A percentile compares a stretch with the other conserved stretches of the same genome.
Conservation (phyloP, 192 early-diverging fungal genomes). For the Backusella liffmaniae region DNA sequence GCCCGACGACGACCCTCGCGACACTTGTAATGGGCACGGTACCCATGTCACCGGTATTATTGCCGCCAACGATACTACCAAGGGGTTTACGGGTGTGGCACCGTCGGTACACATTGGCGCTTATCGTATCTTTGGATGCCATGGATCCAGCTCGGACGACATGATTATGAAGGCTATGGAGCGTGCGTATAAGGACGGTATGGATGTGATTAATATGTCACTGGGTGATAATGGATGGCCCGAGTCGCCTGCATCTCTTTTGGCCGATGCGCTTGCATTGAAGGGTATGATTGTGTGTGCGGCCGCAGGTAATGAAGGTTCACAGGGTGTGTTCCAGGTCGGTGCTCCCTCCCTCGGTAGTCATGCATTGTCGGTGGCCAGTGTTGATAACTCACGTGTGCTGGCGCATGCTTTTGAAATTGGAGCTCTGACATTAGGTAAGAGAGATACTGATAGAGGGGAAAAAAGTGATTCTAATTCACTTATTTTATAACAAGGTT, state of each 20-base stretch:
- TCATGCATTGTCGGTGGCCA: slow-evolving; percentile 59
- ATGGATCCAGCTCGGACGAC: slow-evolving; percentile 44
- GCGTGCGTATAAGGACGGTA: slow-evolving; percentile 33
- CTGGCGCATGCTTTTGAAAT: slow-evolving; percentile 16
- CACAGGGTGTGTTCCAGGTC: slow-evolving; percentile 51
- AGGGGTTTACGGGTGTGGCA: slow-evolving; percentile 71
- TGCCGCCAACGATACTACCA: slow-evolving; percentile 55
- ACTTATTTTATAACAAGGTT: background rate
- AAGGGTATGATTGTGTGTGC: slow-evolving; percentile 61
- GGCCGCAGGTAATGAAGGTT: slow-evolving; percentile 77
- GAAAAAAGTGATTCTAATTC: background rate
- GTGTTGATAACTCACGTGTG: slow-evolving; percentile 46
- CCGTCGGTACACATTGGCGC: slow-evolving; percentile 69
- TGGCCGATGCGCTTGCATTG: slow-evolving; percentile 42
- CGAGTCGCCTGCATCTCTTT: slow-evolving; percentile 44
- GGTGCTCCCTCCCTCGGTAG: slow-evolving; percentile 46
- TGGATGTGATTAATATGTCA: slow-evolving; percentile 67
- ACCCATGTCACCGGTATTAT: slow-evolving; percentile 64
- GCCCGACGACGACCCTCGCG: slow-evolving; percentile 45
- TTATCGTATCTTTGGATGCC: slow-evolving; percentile 66
- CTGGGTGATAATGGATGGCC: slow-evolving; percentile 62
- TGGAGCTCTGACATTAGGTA: slow-evolving; percentile 20
- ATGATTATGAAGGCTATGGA: slow-evolving; percentile 61
- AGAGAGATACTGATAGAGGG: background rate
- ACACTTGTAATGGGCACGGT: slow-evolving; percentile 50